These are phyloP conservation scores for Populus alba DNA, from an alignment of 345 rosid genomes.

Conservation along the genomic window DNA sequence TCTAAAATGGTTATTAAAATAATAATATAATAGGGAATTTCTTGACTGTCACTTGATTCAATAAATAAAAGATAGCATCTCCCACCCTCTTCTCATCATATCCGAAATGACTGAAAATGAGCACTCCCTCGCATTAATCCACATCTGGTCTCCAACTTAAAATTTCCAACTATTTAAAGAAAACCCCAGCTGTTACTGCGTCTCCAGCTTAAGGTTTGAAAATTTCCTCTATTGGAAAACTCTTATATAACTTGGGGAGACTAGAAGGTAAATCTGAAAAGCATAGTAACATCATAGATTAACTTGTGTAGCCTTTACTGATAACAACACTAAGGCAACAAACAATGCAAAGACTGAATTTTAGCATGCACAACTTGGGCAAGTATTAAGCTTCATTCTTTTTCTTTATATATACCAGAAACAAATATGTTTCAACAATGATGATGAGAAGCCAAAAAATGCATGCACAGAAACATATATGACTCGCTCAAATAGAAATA, in stretches of 20 bases:
- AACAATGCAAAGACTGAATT: background rate
- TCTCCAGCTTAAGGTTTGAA: background rate
- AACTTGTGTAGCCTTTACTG: background rate
- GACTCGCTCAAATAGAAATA: slow-evolving; percentile 21
- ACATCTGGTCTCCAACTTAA: background rate
- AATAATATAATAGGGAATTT: background rate
- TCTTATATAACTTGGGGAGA: background rate
- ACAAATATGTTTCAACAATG: background rate
- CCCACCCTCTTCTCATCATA: background rate
- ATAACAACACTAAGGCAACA: background rate
- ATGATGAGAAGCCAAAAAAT: background rate
- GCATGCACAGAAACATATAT: background rate
- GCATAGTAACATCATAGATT: background rate
- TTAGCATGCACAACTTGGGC: background rate
- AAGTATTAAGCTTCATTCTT: background rate
- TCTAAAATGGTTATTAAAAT: background rate
- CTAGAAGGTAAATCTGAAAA: background rate
- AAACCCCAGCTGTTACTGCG: background rate
- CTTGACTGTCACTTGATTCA: background rate
- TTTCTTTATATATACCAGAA: background rate
- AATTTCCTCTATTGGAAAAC: background rate
- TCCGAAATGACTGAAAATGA: background rate
- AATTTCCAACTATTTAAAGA: background rate
- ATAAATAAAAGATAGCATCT: background rate
- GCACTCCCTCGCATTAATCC: background rate